Evolutionary conservation across 805 yeast species (phyloP).

Genomic region (Pichia kluyveri): DNA sequence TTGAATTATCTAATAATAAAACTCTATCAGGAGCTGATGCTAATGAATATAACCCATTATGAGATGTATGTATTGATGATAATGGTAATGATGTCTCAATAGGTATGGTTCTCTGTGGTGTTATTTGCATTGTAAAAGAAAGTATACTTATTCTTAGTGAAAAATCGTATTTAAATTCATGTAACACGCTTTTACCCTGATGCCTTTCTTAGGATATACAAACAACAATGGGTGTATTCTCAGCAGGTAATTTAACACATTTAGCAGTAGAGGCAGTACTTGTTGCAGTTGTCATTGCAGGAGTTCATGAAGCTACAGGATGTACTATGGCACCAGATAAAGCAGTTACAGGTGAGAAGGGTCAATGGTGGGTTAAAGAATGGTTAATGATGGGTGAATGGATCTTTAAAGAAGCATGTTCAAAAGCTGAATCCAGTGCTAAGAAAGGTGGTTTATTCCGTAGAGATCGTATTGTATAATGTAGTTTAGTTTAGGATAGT

Average conservation of each 20-base stretch:
- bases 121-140: neutral
- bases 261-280: neutral
- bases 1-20: constrained; percentile 67
- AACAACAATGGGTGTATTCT: neutral
- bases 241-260: neutral
- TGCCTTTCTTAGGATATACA: too few relatives aligned
- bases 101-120: neutral
- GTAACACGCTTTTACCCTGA: too few relatives aligned
- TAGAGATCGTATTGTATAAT: neutral
- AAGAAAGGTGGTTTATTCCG: neutral
- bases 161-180: too few relatives aligned
- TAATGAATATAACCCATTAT: constrained; percentile 68
- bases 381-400: neutral
- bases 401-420: constrained; percentile 1
- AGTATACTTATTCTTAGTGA: too few relatives aligned
- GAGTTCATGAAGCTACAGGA: neutral
- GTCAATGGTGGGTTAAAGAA: neutral
- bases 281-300: neutral
- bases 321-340: neutral
- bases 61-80: constrained; percentile 39
- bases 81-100: constrained; percentile 31
- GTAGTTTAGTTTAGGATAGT: neutral
- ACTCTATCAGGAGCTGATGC: constrained; percentile 76
- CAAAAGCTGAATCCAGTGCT: neutral
- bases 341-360: neutral